These are phyloP conservation scores for Aspergillus baeticus DNA, from an alignment of 495 filamentous ascomycete genomes.

Conservation along the genomic window DNA sequence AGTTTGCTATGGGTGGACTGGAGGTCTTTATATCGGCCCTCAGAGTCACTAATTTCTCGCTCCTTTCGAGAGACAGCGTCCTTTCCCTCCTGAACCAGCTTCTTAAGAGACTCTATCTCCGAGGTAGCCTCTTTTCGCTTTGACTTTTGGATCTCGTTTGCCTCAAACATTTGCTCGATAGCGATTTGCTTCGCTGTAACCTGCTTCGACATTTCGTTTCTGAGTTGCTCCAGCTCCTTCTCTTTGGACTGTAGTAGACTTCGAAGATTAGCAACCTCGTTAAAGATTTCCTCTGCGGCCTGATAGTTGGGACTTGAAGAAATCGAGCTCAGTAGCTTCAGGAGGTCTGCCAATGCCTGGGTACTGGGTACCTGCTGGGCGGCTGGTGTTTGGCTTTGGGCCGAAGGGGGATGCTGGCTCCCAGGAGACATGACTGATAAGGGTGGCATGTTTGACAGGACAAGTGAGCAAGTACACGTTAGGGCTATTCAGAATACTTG, in stretches of 20 bases:
- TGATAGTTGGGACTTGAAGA: not conserved
- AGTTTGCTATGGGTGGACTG: constrained; percentile 1
- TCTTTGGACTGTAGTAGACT: not conserved
- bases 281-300: not conserved
- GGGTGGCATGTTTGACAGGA: not conserved
- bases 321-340: not conserved
- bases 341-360: not conserved
- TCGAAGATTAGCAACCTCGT: not conserved
- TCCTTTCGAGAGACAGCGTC: constrained; percentile 7
- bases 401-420: not conserved
- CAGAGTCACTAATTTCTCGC: not conserved
- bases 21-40: constrained; percentile 9
- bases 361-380: not conserved
- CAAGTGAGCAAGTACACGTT: not conserved
- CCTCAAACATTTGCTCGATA: constrained; percentile 6
- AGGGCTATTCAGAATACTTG: not conserved
- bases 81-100: not conserved
- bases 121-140: not conserved
- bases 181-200: not conserved
- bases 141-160: not conserved
- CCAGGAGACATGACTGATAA: not conserved
- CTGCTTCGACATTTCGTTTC: not conserved
- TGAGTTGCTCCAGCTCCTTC: constrained; percentile 4
- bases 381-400: not conserved
- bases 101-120: not conserved